Evolutionary conservation across 441 rosid genomes (phyloP), one percentile per base, ranked within the genome.

Genomic region (Euphorbia celastroides): DNA sequence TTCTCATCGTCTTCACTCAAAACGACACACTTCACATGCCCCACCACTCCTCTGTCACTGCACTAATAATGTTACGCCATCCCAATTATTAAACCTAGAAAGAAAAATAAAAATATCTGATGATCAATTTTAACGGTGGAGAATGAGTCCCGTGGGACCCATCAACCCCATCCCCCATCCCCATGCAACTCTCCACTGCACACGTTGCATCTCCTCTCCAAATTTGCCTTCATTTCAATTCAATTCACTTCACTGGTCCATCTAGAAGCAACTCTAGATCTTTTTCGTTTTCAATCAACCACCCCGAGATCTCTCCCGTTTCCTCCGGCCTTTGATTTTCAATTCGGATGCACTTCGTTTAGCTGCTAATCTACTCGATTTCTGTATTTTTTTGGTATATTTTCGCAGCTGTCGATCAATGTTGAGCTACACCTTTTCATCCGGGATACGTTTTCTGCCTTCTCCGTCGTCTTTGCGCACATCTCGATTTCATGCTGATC

Each of bases 401-500:
- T 50, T 19, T 19, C 25, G 20, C 17, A 52, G 26, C 64, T 19
- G 5, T 52, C 23, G 0, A 59, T 63, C 72, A 56, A 90, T 90
- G 97, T 86, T 76, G 62, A 46, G 30, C 64, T 81, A 76, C 65
- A 57, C 92, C 2, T 28, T 86, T 3, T 72, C 88, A 12, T 19
- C 56, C 26, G 90, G 90, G 55, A 73, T 79, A 38, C 83, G 87
- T 25, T 74, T 86, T 62, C 76, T 85, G 16, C 74, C 63, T 44
- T 73, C 74, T 46, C 81, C 88, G 13, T 75, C 86, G 5, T 62
- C 71, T 2, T 10, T n/a, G 50, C 73, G 65, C 72, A 78, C 50
- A 69, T 80, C 82, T 79, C 76, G 69, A 72, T 83, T 80, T 76
- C 75, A 58, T 68, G 90, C 83, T 41, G 75, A 82, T 80, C 83